Base-by-base conservation (phyloP, 805 yeast genomes). In the Tetrapisispora fleetii region DNA sequence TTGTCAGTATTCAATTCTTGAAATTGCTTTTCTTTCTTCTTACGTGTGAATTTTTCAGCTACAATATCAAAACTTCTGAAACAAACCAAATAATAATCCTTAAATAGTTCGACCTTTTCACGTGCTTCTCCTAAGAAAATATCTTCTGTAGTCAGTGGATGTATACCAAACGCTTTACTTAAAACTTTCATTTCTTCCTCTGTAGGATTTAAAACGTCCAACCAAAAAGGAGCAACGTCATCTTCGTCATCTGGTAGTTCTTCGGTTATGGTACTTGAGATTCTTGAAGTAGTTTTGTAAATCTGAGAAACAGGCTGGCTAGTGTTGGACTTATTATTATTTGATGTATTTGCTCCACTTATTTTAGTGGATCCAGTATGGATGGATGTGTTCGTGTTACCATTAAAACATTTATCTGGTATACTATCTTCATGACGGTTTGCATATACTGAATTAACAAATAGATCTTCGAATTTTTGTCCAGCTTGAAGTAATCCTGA, bases 151-250 rank as follows among this genome's bases (percentile, higher is more conserved):
- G 99, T 91, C 57, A 91, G 75, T 0, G 99, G 99, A 66, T 91
- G 99, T 49, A 91, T 87, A 1, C 95, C 95, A 68, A 91, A 91
- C 0, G 97, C 81, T 58, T 88, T 88, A 27, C 95, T 79, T 14
- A 91, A 58, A 0, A 84, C 93, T 59, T 91, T 89, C 95, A 93
- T 87, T 65, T 91, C 99, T 56, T 89, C 97, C 60, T 93, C 98
- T 0, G 95, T 85, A 11, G 99, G 99, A 59, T 87, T 84, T 49
- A 86, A 69, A 13, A 91, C 85, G 65, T 91, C 98, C 11, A 91
- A 73, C 99, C 99, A 91, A 73, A 91, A 89, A 17, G 95, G 90
- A 2, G 80, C 71, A 9, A 71, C 72, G 21, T 74, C 77, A 13
- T 62, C 66, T 11, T 28, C 38, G 9, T 38, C 40, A 17, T 21